phyloP scores from a whole-genome alignment of 1,284 basidiomycete species.

The Peniophora sp. region DNA sequence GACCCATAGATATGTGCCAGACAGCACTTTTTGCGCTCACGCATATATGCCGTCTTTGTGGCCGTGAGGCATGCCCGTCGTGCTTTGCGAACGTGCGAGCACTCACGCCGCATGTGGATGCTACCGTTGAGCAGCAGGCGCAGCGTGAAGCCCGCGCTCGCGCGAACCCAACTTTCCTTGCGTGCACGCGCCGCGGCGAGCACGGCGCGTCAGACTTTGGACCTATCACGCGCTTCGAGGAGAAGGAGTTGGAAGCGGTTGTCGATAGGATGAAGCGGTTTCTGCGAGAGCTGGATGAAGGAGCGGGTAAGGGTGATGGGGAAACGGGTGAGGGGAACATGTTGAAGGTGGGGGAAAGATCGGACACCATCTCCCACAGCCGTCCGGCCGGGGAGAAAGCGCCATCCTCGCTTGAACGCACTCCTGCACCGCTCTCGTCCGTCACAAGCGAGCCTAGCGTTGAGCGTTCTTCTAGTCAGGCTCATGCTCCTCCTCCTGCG shows the following conservation, averaged over 20 bases:
- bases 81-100: slow-evolving; percentile 72
- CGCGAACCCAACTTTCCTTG: slow-evolving; percentile 65
- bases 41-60: slow-evolving; percentile 87
- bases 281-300: slow-evolving; percentile 15
- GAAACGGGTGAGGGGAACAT: no score
- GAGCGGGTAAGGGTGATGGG: no score
- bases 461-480: no score
- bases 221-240: slow-evolving; percentile 73
- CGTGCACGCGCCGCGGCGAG: slow-evolving; percentile 60
- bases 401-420: no score
- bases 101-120: slow-evolving; percentile 44
- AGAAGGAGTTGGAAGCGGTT: slow-evolving; percentile 54
- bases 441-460: no score
- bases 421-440: no score
- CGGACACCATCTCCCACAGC: no score
- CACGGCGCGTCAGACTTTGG: slow-evolving; percentile 64
- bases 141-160: slow-evolving; percentile 55
- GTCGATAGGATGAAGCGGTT: slow-evolving; percentile 62
- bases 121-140: slow-evolving; percentile 36
- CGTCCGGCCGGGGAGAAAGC: no score
- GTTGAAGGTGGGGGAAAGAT: no score
- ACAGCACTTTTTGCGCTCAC: slow-evolving; percentile 86
- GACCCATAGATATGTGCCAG: slow-evolving; percentile 74
- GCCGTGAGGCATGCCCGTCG: slow-evolving; percentile 81
- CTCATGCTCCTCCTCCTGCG: no score